Evolutionary conservation across 768 basidiomycete genomes (phyloP).

Genomic region (Boletus pseudo-olivaceus): DNA sequence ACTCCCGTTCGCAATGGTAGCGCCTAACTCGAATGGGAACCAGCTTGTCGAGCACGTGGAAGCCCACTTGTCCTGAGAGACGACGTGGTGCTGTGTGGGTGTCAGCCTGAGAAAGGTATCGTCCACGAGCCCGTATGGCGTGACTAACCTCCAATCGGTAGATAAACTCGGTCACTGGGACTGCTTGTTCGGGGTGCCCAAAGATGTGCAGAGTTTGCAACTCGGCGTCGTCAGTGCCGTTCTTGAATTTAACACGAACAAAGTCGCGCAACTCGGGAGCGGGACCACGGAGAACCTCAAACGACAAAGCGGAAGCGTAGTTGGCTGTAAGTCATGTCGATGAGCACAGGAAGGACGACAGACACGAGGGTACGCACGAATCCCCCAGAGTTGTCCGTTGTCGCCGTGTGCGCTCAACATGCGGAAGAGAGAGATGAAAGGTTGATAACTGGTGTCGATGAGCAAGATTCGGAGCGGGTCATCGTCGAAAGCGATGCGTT

Average conservation of each 20-base stretch:
- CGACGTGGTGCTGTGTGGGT: constrained; percentile 32
- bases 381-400: constrained; percentile 43
- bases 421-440: constrained; percentile 74
- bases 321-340: constrained; percentile 45
- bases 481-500: constrained; percentile 72
- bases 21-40: constrained; percentile 18
- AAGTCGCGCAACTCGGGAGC: constrained; percentile 78
- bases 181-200: constrained; percentile 58
- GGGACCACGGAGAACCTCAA: constrained; percentile 71
- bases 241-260: constrained; percentile 79
- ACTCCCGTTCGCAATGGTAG: background rate
- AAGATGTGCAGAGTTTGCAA: constrained; percentile 69
- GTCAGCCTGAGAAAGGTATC: background rate
- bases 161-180: constrained; percentile 80
- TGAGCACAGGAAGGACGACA: background rate
- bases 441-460: constrained; percentile 79
- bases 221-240: constrained; percentile 54
- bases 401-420: constrained; percentile 55
- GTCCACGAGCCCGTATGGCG: background rate
- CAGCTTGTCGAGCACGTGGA: constrained; percentile 35
- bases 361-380: constrained; percentile 49
- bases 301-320: constrained; percentile 65
- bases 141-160: constrained; percentile 69
- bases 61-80: constrained; percentile 39
- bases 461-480: constrained; percentile 77